Percentiles rank a stretch among this genome's conserved stretches.
These are phyloP conservation scores for Metroxylon sagu DNA, from an alignment of 176 grass and related monocot species.

Conservation along the genomic window DNA sequence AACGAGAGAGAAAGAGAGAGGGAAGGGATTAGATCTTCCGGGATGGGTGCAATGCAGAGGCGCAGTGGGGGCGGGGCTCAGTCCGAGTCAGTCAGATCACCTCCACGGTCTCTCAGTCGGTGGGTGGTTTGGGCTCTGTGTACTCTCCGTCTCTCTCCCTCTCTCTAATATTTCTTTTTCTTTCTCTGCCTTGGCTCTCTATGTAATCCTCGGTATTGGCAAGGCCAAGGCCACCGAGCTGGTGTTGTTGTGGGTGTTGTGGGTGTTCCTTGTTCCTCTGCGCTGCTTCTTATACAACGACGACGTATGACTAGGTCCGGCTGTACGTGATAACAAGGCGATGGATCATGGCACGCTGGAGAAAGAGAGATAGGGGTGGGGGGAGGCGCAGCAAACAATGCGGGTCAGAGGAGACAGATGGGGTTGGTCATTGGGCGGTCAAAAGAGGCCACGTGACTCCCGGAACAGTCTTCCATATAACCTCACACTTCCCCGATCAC, in stretches of 20 bases:
- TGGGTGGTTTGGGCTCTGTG: neutral
- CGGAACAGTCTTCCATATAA: constrained; percentile 82
- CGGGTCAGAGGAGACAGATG: constrained; percentile 16
- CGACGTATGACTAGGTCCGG: constrained; percentile 4
- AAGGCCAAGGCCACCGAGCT: too few species aligned
- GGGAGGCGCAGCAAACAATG: constrained; percentile 25
- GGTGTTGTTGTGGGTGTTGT: too few species aligned
- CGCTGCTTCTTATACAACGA: constrained; percentile 3
- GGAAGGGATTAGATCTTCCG: neutral
- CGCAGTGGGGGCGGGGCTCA: too few species aligned
- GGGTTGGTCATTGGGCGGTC: constrained; percentile 47
- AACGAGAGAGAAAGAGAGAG: too few species aligned
- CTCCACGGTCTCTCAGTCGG: too few species aligned
- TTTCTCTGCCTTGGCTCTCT: too few species aligned
- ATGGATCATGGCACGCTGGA: constrained; percentile 8
- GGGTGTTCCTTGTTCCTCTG: neutral
- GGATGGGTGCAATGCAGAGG: constrained; percentile 7
- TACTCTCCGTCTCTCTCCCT: constrained; percentile 3
- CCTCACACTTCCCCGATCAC: constrained; percentile 67
- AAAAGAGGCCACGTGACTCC: constrained; percentile 93
- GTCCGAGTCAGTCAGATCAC: too few species aligned
- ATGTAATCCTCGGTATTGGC: too few species aligned
- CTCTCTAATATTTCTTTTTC: neutral
- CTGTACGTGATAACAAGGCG: neutral
- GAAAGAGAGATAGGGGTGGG: constrained; percentile 1